Evolutionary conservation across 306 rosid genomes (phyloP).

Genomic region (Glycine tomentella): DNA sequence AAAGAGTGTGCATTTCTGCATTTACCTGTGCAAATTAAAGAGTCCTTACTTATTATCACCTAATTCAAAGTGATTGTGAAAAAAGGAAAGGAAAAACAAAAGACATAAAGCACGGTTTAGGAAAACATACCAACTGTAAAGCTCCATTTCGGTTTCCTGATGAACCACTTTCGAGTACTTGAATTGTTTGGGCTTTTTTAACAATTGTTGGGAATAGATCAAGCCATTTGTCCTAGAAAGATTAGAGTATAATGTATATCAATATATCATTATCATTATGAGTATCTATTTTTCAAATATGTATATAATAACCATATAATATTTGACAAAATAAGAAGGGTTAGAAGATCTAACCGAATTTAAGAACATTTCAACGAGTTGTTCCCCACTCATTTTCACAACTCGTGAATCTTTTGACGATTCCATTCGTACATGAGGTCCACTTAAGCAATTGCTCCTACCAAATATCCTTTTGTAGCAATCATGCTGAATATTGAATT

Average conservation of each 20-base stretch:
- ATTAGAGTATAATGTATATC: not conserved
- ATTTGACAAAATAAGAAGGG: not conserved
- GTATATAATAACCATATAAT: no score
- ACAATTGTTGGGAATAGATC: conserved; percentile 70
- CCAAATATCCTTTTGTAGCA: conserved; percentile 53
- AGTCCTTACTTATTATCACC: conserved; percentile 15
- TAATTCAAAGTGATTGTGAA: not conserved
- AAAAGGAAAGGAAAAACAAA: not conserved
- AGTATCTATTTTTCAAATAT: not conserved
- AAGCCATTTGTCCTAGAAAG: conserved; percentile 67
- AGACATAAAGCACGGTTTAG: not conserved
- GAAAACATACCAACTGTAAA: conserved; percentile 60
- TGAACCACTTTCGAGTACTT: conserved; percentile 59
- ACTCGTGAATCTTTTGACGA: conserved; percentile 66
- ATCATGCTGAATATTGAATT: conserved; percentile 54
- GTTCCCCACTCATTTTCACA: conserved; percentile 53
- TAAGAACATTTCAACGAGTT: conserved; percentile 63
- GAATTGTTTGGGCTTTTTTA: conserved; percentile 57
- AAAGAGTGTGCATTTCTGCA: conserved; percentile 74
- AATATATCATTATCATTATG: not conserved
- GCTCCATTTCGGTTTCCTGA: conserved; percentile 54
- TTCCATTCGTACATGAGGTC: conserved; percentile 48
- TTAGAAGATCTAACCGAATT: conserved; percentile 54
- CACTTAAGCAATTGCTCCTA: conserved; percentile 38
- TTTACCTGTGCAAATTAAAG: conserved; percentile 59